phyloP scores from a whole-genome alignment of 345 rosid genomes.

The Hibiscus trionum region DNA sequence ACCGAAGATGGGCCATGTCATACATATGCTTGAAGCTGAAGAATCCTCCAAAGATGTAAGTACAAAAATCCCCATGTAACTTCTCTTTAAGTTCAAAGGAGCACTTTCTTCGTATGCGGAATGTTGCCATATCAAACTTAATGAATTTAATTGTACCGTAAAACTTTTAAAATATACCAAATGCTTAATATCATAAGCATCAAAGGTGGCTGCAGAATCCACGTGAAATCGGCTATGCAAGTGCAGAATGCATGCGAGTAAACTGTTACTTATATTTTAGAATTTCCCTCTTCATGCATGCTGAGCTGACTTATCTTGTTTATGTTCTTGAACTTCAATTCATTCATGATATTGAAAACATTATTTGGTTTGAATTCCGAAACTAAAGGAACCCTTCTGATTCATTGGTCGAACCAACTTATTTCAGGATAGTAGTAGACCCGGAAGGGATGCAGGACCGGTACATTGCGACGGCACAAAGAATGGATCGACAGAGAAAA shows the following conservation, averaged over 20 bases:
- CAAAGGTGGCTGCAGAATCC: background rate
- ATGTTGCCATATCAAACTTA: background rate
- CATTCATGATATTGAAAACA: background rate
- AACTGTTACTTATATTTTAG: no score
- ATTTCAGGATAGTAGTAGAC: conserved; percentile 36
- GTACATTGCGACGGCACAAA: conserved; percentile 9
- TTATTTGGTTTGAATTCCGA: background rate
- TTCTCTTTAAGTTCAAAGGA: background rate
- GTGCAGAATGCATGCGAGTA: background rate
- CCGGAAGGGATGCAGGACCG: conserved; percentile 26
- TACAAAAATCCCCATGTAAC: background rate
- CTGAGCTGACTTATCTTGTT: background rate
- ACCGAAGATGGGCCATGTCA: conserved; percentile 78
- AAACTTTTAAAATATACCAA: background rate
- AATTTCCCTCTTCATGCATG: no score
- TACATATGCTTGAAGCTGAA: conserved; percentile 93
- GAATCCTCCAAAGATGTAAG: conserved; percentile 65
- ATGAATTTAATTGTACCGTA: background rate
- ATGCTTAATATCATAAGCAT: background rate
- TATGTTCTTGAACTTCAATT: background rate
- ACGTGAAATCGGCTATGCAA: background rate
- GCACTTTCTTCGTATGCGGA: background rate
- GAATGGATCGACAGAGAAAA: conserved; percentile 11
- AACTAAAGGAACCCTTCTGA: conserved; percentile 5
- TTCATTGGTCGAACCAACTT: background rate